phyloP scores from a whole-genome alignment of 805 yeast genomes.

The Ogataea methylovora region DNA sequence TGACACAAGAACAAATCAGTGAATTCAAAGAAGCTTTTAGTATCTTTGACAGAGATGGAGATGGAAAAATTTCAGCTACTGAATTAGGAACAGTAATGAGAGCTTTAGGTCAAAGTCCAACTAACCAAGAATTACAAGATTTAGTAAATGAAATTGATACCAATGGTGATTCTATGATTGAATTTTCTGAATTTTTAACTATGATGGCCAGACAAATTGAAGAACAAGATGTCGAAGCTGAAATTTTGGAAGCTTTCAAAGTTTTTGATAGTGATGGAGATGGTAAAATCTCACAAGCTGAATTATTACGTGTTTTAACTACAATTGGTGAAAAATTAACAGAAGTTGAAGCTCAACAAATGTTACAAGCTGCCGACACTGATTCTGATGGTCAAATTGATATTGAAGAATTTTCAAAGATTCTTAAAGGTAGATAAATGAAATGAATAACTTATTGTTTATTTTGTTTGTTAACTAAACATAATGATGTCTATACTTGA shows the following conservation, averaged over 20 bases:
- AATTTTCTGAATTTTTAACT: conserved; percentile 75
- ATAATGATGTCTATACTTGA: no score
- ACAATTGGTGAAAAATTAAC: conserved; percentile 95
- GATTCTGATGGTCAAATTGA: conserved; percentile 97
- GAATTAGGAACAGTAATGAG: conserved; percentile 98
- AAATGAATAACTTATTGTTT: no score
- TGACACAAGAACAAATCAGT: conserved; percentile 92
- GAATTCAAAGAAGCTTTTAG: conserved; percentile 97
- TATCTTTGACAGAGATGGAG: conserved; percentile 92
- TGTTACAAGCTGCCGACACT: conserved; percentile 93
- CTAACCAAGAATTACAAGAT: conserved; percentile 92
- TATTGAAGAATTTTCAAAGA: conserved; percentile 91
- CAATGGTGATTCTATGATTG: conserved; percentile 87
- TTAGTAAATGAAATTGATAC: conserved; percentile 96
- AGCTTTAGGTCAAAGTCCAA: conserved; percentile 95
- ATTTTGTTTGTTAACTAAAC: no score
- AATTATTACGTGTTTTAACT: conserved; percentile 92
- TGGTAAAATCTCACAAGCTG: conserved; percentile 95
- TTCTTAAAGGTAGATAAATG: conserved; percentile 32
- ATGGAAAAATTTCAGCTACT: conserved; percentile 91
- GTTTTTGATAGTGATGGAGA: conserved; percentile 96
- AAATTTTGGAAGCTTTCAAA: conserved; percentile 94
- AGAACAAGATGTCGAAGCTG: conserved; percentile 96
- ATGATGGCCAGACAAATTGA: conserved; percentile 91
- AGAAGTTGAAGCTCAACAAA: conserved; percentile 95